Evolutionary conservation across 352 stramenopile genomes (phyloP).

Genomic region (Pythium dissotocum): DNA sequence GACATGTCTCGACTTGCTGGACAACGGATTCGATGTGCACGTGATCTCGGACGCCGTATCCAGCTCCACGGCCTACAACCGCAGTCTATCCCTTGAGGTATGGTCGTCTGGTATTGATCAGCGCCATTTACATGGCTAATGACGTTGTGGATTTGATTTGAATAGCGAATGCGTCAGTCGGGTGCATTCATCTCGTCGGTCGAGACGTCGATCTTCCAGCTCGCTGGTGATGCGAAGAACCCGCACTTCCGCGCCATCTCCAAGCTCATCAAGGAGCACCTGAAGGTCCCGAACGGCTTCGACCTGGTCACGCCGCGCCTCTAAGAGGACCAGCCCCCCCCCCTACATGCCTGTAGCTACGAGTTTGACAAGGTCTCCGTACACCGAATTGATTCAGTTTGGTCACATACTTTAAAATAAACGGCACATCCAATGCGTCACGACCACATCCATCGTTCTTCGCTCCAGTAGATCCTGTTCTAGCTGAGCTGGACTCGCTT

Average conservation of each 20-base stretch:
- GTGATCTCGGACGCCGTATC: slow-evolving; percentile 96
- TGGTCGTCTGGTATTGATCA: too few relatives aligned
- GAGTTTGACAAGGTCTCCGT: background rate
- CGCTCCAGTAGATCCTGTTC: background rate
- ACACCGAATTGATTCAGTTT: background rate
- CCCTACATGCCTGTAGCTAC: too few relatives aligned
- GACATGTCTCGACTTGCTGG: slow-evolving; percentile 96
- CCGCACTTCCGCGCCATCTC: slow-evolving; percentile 93
- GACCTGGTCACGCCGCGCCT: slow-evolving; percentile 27
- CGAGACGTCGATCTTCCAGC: slow-evolving; percentile 95
- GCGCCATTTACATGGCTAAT: too few relatives aligned
- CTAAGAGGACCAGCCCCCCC: background rate
- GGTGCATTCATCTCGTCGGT: slow-evolving; percentile 96
- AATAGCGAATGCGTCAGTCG: slow-evolving; percentile 88
- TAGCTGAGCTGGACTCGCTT: slow-evolving; percentile 65
- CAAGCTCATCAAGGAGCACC: slow-evolving; percentile 94
- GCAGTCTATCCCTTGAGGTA: slow-evolving; percentile 90
- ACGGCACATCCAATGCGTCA: background rate
- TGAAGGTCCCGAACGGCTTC: slow-evolving; percentile 63
- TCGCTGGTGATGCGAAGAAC: slow-evolving; percentile 91
- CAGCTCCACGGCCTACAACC: slow-evolving; percentile 86
- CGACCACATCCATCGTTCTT: slow-evolving; percentile 10
- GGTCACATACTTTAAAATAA: background rate
- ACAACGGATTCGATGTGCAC: slow-evolving; percentile 96
- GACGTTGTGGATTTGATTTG: background rate